Base-by-base conservation (phyloP, 306 rosid species). In the Rosa lucieae region DNA sequence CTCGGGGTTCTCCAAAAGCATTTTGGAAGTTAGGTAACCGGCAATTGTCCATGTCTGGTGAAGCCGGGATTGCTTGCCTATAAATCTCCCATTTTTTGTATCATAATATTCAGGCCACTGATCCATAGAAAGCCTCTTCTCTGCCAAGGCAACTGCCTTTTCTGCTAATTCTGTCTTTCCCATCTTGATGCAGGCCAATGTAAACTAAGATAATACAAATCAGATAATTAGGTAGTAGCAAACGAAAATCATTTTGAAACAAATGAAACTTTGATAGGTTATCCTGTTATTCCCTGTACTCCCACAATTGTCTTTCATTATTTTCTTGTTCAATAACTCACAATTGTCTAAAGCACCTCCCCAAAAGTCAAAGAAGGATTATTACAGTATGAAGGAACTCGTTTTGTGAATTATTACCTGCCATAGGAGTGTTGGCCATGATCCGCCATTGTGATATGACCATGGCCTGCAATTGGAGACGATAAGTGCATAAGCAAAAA, bases 361-460 rank as follows among this genome's bases (percentile, higher is more conserved):
- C 5, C n/a, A 3, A 52, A 49, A 23, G 6, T 15, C 37, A 5
- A 56, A 35, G n/a, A 39, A 6, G 12, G 20, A 35, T 2, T 2
- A 18, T 9, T 6, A 67, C 6, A 15, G 58, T 51, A 83, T 84
- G 20, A 61, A 61, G 55, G 3, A 17, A 75, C 52, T 42, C 1
- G 2, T 42, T 46, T 3, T 8, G 12, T 43, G 58, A 75, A 53
- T 53, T 17, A 59, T 83, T 74, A 94, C 98, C 93, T 89, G 98
- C 97, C 98, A 90, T 15, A 94, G 85, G 68, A 94, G 96, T 17
- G 97, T 90, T 26, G 98, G 98, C 97, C 98, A 94, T 42, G 98
- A 92, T 53, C 98, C 97, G 8, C 96, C 98, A 65, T 94, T 94
- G 74, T 94, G 98, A 84, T 92, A 94, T 76, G 98, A 94, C 98